Conservation (phyloP, 495 filamentous ascomycete species). For the Paragyromitra xinjiangensis region DNA sequence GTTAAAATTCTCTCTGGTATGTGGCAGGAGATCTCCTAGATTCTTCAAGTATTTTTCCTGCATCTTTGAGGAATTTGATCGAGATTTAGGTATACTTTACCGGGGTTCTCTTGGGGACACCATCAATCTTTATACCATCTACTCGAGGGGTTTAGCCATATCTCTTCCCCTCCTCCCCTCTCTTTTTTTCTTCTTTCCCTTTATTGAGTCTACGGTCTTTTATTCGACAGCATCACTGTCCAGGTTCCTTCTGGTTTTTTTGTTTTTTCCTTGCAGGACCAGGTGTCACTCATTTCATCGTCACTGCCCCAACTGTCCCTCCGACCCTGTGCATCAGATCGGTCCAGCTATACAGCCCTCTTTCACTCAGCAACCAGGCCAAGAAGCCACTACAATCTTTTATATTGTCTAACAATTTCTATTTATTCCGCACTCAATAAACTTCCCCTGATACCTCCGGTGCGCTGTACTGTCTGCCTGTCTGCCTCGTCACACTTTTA, state of each 20-base stretch:
- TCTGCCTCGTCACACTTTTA: constrained; percentile 36
- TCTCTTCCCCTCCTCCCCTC: constrained; percentile 33
- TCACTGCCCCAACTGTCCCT: constrained; percentile 47
- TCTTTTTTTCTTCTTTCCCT: constrained; percentile 25
- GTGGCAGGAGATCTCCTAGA: constrained; percentile 43
- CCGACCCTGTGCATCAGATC: constrained; percentile 19
- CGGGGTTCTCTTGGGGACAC: constrained; percentile 18
- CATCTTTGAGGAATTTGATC: constrained; percentile 47
- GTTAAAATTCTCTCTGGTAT: constrained; percentile 47
- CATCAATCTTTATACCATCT: constrained; percentile 48
- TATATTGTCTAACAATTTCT: constrained; percentile 34
- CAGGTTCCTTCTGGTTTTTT: constrained; percentile 28
- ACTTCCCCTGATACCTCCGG: constrained; percentile 32
- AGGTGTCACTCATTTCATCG: constrained; percentile 56
- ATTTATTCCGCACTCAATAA: constrained; percentile 33
- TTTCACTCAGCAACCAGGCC: constrained; percentile 11
- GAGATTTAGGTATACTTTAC: constrained; percentile 26
- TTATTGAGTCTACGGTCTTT: constrained; percentile 35
- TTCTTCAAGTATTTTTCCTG: constrained; percentile 50
- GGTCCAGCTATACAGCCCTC: constrained; percentile 42
- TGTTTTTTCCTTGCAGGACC: constrained; percentile 40
- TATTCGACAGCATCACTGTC: constrained; percentile 30
- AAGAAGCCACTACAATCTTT: constrained; percentile 27
- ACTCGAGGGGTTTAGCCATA: constrained; percentile 41
- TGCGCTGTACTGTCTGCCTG: constrained; percentile 38